Conservation (phyloP, 139 green algal species). For the Ulvella scutata region DNA sequence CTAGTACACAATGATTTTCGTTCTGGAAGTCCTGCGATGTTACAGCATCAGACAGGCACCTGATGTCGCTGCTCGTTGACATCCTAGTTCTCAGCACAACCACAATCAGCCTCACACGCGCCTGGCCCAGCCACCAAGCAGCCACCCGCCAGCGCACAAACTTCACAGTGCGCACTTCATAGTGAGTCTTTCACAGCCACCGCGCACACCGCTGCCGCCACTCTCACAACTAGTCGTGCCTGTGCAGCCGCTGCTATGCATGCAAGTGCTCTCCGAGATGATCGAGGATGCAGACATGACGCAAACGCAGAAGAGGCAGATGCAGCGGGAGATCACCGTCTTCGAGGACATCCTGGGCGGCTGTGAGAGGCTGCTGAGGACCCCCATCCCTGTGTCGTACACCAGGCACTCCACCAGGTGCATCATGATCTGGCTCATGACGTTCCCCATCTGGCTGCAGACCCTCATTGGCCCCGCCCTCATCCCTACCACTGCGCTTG, state of each 20-base stretch:
- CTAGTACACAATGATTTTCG: too few species aligned
- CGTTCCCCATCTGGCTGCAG: slow-evolving; percentile 7
- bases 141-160: not conserved
- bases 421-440: slow-evolving; percentile 58
- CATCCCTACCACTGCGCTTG: not conserved
- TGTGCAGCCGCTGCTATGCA: not conserved
- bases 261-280: slow-evolving; percentile 10
- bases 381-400: slow-evolving; percentile 48
- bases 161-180: not conserved
- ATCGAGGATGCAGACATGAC: not conserved
- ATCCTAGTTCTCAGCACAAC: too few species aligned
- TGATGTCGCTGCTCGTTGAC: too few species aligned
- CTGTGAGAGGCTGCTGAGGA: slow-evolving; percentile 48
- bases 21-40: too few species aligned
- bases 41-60: too few species aligned
- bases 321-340: slow-evolving; percentile 45
- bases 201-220: not conserved
- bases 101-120: not conserved
- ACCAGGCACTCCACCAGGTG: slow-evolving; percentile 42
- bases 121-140: too few species aligned
- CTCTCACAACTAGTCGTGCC: not conserved
- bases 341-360: slow-evolving; percentile 47
- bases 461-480: not conserved
- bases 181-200: not conserved
- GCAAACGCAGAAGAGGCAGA: not conserved